Evolutionary conservation across 495 filamentous ascomycete genomes (phyloP).

Genomic region (Hyaloscypha bicolor): DNA sequence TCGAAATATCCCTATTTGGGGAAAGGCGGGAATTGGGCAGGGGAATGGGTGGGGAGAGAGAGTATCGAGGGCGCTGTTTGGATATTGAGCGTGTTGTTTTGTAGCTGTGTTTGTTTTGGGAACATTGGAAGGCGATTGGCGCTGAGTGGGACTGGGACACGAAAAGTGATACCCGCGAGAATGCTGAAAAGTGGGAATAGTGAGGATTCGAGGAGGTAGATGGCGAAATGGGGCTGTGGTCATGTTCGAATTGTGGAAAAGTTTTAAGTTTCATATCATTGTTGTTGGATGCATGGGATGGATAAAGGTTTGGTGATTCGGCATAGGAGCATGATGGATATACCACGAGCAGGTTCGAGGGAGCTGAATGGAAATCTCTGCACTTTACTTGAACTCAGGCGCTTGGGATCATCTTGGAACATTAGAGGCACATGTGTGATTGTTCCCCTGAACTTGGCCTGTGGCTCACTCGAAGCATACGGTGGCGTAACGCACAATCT

Average conservation of each 20-base stretch:
- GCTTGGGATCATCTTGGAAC: too few relatives aligned
- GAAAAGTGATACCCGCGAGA: neutral
- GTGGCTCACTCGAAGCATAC: too few relatives aligned
- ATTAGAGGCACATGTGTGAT: too few relatives aligned
- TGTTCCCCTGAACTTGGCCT: too few relatives aligned
- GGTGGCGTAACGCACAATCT: too few relatives aligned
- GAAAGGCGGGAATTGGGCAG: conserved; percentile 34
- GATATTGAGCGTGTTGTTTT: conserved; percentile 92
- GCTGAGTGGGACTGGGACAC: conserved; percentile 32
- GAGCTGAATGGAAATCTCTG: neutral
- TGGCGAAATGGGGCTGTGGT: neutral
- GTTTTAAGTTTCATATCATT: neutral
- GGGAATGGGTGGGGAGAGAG: conserved; percentile 67
- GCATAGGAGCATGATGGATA: neutral
- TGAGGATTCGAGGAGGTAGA: neutral
- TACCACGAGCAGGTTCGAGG: neutral
- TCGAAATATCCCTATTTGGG: neutral
- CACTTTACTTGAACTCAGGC: neutral
- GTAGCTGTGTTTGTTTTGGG: conserved; percentile 92
- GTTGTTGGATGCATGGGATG: neutral
- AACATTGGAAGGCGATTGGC: conserved; percentile 88
- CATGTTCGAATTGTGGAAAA: too few relatives aligned
- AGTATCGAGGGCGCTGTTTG: conserved; percentile 79
- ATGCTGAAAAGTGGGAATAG: neutral
- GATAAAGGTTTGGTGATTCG: neutral